These are phyloP conservation scores for Purpureocillium lavendulum DNA, from an alignment of 2,329 filamentous ascomycete species.

Conservation along the genomic window DNA sequence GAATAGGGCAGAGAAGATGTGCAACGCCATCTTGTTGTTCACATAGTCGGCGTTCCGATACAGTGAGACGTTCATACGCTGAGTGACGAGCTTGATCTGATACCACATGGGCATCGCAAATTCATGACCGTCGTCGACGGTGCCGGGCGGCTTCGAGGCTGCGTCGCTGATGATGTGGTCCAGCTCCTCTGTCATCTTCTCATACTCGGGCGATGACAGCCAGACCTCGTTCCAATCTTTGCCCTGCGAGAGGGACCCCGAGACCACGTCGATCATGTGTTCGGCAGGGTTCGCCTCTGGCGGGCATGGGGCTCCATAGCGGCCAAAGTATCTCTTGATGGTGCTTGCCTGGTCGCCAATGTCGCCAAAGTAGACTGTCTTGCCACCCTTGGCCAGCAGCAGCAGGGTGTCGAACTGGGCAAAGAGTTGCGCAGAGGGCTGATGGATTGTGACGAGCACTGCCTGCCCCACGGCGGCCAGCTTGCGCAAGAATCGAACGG, in stretches of 20 bases:
- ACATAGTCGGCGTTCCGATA: slow-evolving; percentile 61
- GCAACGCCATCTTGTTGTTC: slow-evolving; percentile 53
- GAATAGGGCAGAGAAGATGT: slow-evolving; percentile 46
- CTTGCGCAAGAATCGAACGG: slow-evolving; percentile 57
- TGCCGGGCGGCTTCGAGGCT: slow-evolving; percentile 31
- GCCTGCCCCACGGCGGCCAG: slow-evolving; percentile 59
- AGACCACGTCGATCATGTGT: slow-evolving; percentile 60
- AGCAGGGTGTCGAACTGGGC: slow-evolving; percentile 59
- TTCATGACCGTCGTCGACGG: slow-evolving; percentile 48
- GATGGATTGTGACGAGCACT: slow-evolving; percentile 62
- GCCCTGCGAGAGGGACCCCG: slow-evolving; percentile 35
- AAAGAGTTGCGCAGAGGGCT: slow-evolving; percentile 60
- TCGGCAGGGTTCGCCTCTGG: slow-evolving; percentile 62
- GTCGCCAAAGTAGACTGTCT: slow-evolving; percentile 60
- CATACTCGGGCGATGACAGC: slow-evolving; percentile 54
- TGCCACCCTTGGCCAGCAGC: slow-evolving; percentile 55
- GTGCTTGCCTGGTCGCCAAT: slow-evolving; percentile 48
- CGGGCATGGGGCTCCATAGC: slow-evolving; percentile 55
- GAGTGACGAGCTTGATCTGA: slow-evolving; percentile 56
- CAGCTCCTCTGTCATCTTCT: slow-evolving; percentile 50
- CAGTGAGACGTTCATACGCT: slow-evolving; percentile 53
- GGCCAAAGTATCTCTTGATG: slow-evolving; percentile 56
- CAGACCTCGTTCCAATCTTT: slow-evolving; percentile 63
- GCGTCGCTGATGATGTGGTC: slow-evolving; percentile 51
- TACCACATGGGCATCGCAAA: slow-evolving; percentile 60